A percentile compares a stretch with the other conserved stretches of the same genome.
Conservation (phyloP, 1,284 basidiomycete genomes). For the Microbotryomycetes sp. region DNA sequence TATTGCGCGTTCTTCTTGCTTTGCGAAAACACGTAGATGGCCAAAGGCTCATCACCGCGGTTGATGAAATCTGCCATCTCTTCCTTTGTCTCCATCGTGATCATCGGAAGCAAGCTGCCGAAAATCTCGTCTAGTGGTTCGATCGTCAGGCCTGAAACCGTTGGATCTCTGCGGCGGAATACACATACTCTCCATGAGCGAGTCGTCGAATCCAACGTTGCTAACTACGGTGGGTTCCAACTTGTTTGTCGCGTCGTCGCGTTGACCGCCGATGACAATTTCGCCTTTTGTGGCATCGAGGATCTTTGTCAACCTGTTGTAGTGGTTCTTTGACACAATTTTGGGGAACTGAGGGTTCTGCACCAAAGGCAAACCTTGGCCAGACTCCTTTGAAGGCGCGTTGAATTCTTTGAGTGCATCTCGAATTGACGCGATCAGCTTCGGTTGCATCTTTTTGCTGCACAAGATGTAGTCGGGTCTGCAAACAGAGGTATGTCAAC, state of each 20-base stretch:
- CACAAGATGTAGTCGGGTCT: conserved; percentile 29
- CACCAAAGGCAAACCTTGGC: conserved; percentile 5
- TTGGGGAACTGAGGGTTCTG: conserved; percentile 33
- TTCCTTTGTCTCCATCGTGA: conserved; percentile 17
- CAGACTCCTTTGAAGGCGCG: background rate
- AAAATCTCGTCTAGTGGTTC: conserved; percentile 41
- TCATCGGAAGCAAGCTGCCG: conserved; percentile 42
- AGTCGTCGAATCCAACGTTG: conserved; percentile 38
- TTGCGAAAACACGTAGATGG: conserved; percentile 42
- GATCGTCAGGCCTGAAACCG: background rate
- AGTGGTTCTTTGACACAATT: conserved; percentile 42
- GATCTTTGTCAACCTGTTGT: conserved; percentile 38
- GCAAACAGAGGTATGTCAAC: background rate
- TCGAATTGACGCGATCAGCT: conserved; percentile 23
- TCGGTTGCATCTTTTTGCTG: conserved; percentile 11
- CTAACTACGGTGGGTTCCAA: conserved; percentile 40
- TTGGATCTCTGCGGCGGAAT: background rate
- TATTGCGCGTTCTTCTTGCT: conserved; percentile 35
- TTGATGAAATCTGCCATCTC: conserved; percentile 34
- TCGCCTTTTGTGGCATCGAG: conserved; percentile 39
- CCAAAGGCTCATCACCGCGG: conserved; percentile 41
- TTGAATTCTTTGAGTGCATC: conserved; percentile 15
- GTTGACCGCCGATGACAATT: conserved; percentile 38
- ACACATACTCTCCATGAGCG: conserved; percentile 36
- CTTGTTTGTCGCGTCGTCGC: conserved; percentile 30